Evolutionary conservation across 495 filamentous ascomycete genomes (phyloP).

Genomic region (Glarea lozoyensis): DNA sequence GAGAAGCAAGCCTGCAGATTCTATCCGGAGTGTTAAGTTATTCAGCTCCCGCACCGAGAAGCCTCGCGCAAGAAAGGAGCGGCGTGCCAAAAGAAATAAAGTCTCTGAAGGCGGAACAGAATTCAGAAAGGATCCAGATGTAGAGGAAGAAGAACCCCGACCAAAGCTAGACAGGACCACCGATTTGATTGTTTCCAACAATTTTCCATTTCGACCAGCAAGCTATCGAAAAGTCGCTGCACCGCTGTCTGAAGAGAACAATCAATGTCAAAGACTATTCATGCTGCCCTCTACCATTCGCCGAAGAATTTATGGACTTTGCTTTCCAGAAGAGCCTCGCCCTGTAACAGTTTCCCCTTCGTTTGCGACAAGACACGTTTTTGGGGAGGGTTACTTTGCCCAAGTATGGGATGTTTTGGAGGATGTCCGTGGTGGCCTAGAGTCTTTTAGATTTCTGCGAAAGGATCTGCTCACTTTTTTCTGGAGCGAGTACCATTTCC

Average conservation of each 20-base stretch:
- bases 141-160: too few relatives aligned
- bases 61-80: too few relatives aligned
- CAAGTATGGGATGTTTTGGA: constrained; percentile 17
- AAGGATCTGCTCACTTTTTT: constrained; percentile 19
- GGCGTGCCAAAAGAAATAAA: too few relatives aligned
- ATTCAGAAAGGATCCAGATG: too few relatives aligned
- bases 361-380: constrained; percentile 15
- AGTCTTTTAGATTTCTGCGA: constrained; percentile 7
- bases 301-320: constrained; percentile 12
- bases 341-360: constrained; percentile 12
- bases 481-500: constrained; percentile 20
- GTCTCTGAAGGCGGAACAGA: too few relatives aligned
- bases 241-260: not conserved
- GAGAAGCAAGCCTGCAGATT: too few relatives aligned
- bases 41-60: too few relatives aligned
- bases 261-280: constrained; percentile 8
- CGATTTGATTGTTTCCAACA: not conserved
- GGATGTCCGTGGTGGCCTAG: constrained; percentile 13
- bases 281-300: constrained; percentile 8
- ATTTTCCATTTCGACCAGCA: not conserved
- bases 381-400: constrained; percentile 9
- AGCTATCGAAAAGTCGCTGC: not conserved
- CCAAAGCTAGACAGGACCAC: constrained; percentile 3
- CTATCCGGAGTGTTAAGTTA: too few relatives aligned
- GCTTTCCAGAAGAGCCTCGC: constrained; percentile 8